Evolutionary conservation across 805 yeast species (phyloP).

Genomic region (Henningerozyma blattae): DNA sequence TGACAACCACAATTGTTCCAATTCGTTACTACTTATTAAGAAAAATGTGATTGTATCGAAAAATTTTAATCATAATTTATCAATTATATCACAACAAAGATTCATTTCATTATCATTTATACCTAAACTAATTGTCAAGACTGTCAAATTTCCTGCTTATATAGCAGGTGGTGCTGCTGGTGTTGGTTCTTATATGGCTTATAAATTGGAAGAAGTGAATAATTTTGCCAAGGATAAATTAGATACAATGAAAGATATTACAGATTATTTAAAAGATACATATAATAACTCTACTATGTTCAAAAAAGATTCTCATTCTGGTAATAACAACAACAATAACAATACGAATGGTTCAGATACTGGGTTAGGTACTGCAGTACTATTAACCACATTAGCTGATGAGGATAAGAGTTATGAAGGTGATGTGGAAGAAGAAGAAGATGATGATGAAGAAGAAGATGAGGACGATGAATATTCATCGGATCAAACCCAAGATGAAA

Average conservation of each 20-base stretch:
- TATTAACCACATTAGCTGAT: constrained; percentile 19
- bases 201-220: constrained; percentile 83
- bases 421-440: constrained; percentile 30
- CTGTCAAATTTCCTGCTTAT: constrained; percentile 60
- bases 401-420: constrained; percentile 40
- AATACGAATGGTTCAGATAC: constrained; percentile 31
- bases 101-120: constrained; percentile 21
- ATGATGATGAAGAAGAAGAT: constrained; percentile 31
- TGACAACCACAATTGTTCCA: no score
- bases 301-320: constrained; percentile 25
- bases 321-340: constrained; percentile 47
- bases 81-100: constrained; percentile 5
- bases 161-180: constrained; percentile 90
- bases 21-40: no score
- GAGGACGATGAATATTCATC: constrained; percentile 42
- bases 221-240: constrained; percentile 49
- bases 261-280: constrained; percentile 44
- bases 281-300: constrained; percentile 2
- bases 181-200: constrained; percentile 85
- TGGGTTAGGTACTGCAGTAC: constrained; percentile 18
- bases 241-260: constrained; percentile 51
- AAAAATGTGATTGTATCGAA: no score
- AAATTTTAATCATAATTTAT: no score
- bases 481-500: constrained; percentile 60
- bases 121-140: constrained; percentile 46